Conservation (phyloP, 371 early-diverging fungal species). For the Mucor circinelloides region DNA sequence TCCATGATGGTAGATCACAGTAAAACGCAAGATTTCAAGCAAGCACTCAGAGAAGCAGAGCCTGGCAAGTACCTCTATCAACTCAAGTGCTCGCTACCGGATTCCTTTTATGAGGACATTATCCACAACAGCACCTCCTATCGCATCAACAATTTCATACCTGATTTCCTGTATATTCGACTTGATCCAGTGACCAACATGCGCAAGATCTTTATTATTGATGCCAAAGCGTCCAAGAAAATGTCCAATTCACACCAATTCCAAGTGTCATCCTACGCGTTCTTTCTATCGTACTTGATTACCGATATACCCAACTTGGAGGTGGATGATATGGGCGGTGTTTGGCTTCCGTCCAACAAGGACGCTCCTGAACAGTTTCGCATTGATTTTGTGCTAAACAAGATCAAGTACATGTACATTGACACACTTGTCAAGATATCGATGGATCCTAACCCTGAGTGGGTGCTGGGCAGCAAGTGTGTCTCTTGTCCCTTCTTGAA, state of each 20-base stretch:
- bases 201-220: constrained; percentile 46
- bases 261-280: constrained; percentile 57
- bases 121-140: constrained; percentile 27
- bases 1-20: constrained; percentile 37
- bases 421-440: constrained; percentile 37
- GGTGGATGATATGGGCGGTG: constrained; percentile 46
- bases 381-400: constrained; percentile 44
- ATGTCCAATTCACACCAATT: constrained; percentile 54
- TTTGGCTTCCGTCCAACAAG: constrained; percentile 42
- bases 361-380: constrained; percentile 42
- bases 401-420: constrained; percentile 44
- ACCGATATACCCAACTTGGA: constrained; percentile 44
- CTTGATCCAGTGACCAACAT: constrained; percentile 32
- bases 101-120: constrained; percentile 38
- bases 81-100: constrained; percentile 39
- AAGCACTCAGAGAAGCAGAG: constrained; percentile 35
- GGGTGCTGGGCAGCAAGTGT: constrained; percentile 50
- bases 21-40: constrained; percentile 30
- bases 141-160: constrained; percentile 44
- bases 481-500: constrained; percentile 41
- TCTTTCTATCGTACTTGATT: constrained; percentile 44
- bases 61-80: constrained; percentile 49
- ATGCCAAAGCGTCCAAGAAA: constrained; percentile 52
- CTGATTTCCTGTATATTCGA: constrained; percentile 52
- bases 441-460: constrained; percentile 28